Evolutionary conservation across 179 eudicot genomes (phyloP).

Genomic region (Silene coronaria): DNA sequence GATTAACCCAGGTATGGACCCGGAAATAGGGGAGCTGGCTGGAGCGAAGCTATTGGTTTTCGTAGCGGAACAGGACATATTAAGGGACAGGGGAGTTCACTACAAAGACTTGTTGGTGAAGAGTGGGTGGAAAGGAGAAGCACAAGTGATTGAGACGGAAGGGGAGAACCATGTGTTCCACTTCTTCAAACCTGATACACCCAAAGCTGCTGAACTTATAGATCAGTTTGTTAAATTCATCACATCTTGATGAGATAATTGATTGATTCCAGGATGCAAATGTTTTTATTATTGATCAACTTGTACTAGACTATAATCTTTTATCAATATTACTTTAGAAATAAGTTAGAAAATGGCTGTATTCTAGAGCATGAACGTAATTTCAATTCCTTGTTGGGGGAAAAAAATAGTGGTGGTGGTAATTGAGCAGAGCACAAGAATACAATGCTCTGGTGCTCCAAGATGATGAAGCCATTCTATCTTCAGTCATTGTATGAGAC

Average conservation of each 20-base stretch:
- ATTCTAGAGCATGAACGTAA: no score
- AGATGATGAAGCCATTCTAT: no score
- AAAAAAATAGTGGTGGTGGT: no score
- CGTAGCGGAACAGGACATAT: slow-evolving; percentile 35
- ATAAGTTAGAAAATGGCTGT: no score
- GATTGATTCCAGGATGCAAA: no score
- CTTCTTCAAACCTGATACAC: slow-evolving; percentile 24
- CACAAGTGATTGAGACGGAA: slow-evolving; percentile 24
- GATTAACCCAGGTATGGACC: slow-evolving; percentile 41
- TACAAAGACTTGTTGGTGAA: slow-evolving; percentile 32
- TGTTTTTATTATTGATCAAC: no score
- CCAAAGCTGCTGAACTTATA: slow-evolving; percentile 26
- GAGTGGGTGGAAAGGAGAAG: slow-evolving; percentile 35
- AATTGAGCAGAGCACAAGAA: no score
- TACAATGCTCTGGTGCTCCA: no score
- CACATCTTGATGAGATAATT: slow-evolving; percentile 8
- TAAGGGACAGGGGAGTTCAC: slow-evolving; percentile 32
- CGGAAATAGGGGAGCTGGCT: slow-evolving; percentile 14
- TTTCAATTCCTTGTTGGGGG: no score
- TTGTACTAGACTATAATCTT: no score
- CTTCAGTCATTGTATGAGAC: no score
- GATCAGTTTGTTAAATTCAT: slow-evolving; percentile 26
- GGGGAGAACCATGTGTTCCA: slow-evolving; percentile 43
- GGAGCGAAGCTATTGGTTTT: slow-evolving; percentile 28
- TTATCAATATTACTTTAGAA: no score